Conservation (phyloP, 2,329 filamentous ascomycete species). For the Sporothrix globosa region DNA sequence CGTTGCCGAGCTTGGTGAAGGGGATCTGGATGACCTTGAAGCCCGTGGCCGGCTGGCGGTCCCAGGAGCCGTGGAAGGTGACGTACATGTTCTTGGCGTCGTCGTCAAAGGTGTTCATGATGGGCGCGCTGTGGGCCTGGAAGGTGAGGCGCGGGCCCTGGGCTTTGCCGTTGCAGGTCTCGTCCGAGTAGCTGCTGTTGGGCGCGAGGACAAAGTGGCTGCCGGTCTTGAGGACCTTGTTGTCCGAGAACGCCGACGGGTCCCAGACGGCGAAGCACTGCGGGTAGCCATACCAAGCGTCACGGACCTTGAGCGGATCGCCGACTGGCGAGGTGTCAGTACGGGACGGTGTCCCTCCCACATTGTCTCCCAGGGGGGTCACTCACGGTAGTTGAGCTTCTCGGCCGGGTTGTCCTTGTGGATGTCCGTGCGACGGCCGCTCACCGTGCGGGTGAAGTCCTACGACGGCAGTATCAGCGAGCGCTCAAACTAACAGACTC, state of each 20-base stretch:
- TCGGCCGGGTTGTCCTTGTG: constrained; percentile 66
- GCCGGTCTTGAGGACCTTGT: constrained; percentile 42
- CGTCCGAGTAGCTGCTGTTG: constrained; percentile 45
- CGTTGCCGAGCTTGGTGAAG: constrained; percentile 40
- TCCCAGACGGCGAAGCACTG: constrained; percentile 46
- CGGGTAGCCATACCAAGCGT: constrained; percentile 58
- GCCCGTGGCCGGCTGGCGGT: constrained; percentile 41
- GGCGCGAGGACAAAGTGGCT: constrained; percentile 47
- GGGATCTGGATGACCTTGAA: constrained; percentile 43
- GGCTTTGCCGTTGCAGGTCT: constrained; percentile 43
- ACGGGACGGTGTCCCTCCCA: neutral
- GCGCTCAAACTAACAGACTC: neutral
- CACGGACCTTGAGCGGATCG: constrained; percentile 39
- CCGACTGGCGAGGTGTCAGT: constrained; percentile 37
- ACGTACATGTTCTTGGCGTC: constrained; percentile 44
- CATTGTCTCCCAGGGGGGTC: neutral
- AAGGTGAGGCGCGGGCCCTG: constrained; percentile 46
- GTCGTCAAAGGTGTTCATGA: constrained; percentile 42
- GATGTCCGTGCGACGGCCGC: constrained; percentile 53
- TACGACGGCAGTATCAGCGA: constrained; percentile 26
- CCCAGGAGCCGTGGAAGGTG: constrained; percentile 43
- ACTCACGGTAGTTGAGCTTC: constrained; percentile 63
- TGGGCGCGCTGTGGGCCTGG: constrained; percentile 43
- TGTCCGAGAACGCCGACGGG: constrained; percentile 38
- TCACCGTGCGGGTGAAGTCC: constrained; percentile 53